A percentile compares a stretch with the other conserved stretches of the same genome.
These are phyloP conservation scores for Byssoonygena ceratinophila DNA, from an alignment of 2,329 filamentous ascomycete species.

Conservation along the genomic window DNA sequence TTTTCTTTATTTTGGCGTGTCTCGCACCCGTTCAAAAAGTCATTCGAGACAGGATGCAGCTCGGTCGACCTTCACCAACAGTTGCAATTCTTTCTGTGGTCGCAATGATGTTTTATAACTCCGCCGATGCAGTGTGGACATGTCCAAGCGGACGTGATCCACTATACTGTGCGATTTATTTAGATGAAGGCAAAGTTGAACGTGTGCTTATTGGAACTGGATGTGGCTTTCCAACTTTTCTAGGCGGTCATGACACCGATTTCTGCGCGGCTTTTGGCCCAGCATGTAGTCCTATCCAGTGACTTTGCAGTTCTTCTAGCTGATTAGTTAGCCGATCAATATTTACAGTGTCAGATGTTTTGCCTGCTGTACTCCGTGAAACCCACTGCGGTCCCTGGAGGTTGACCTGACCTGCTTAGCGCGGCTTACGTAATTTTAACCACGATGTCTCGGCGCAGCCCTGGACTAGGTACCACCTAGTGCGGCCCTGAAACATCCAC, in stretches of 20 bases:
- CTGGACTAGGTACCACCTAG: too few species aligned
- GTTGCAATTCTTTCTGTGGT: neutral
- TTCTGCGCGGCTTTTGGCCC: neutral
- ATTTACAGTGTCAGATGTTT: too few species aligned
- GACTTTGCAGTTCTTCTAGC: neutral
- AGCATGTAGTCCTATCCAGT: too few species aligned
- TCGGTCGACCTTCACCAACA: neutral
- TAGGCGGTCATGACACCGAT: too few species aligned
- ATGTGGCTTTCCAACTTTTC: neutral
- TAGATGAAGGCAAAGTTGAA: slow-evolving; percentile 4
- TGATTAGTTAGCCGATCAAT: too few species aligned
- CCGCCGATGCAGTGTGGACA: slow-evolving; percentile 15
- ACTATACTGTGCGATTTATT: slow-evolving; percentile 13
- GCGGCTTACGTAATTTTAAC: neutral
- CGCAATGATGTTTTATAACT: neutral
- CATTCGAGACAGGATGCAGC: neutral
- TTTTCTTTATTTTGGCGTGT: neutral
- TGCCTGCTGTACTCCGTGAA: too few species aligned
- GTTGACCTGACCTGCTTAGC: neutral
- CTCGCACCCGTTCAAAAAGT: neutral
- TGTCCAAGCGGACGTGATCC: slow-evolving; percentile 17
- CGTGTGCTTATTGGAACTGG: slow-evolving; percentile 10
- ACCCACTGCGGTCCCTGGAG: too few species aligned
- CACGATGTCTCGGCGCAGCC: too few species aligned
- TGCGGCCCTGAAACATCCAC: slow-evolving; percentile 10